Percentiles rank a stretch among this genome's conserved stretches.
Conservation (phyloP, 352 stramenopile genomes). For the Globisporangium iwayamae region DNA sequence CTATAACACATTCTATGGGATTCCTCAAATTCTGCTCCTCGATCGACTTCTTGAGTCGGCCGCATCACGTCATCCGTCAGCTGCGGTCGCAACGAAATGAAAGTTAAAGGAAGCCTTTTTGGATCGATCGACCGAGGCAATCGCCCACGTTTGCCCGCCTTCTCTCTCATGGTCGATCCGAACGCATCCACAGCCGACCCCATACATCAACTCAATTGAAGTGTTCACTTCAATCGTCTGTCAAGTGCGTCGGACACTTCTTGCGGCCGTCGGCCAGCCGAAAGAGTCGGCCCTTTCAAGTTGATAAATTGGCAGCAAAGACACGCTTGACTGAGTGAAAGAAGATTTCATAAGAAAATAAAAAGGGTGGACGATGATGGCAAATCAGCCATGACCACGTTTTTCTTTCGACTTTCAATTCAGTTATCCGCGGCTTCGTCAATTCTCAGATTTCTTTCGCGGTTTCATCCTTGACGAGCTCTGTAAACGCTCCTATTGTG, state of each 20-base stretch:
- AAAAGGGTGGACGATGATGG: neutral
- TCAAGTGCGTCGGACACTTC: no score
- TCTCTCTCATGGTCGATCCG: neutral
- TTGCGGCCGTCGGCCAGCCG: no score
- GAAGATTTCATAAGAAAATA: neutral
- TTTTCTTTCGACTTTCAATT: constrained; percentile 14
- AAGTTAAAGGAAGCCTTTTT: neutral
- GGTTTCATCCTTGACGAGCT: neutral
- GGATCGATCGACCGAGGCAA: neutral
- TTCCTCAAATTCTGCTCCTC: no score
- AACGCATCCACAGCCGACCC: neutral
- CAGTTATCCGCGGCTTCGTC: no score
- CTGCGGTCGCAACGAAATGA: constrained; percentile 11
- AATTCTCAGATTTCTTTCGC: no score
- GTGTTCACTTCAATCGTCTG: neutral
- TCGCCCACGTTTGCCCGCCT: neutral
- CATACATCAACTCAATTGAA: neutral
- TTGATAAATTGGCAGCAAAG: neutral
- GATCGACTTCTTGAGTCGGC: constrained; percentile 1
- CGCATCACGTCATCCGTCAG: constrained; percentile 9
- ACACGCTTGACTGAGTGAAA: neutral
- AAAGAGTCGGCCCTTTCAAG: constrained; percentile 1
- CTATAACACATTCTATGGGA: no score
- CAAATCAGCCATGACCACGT: constrained; percentile 4
- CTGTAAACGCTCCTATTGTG: no score